phyloP scores from a whole-genome alignment of 164 flowering plant genomes.

The Vitis riparia region DNA sequence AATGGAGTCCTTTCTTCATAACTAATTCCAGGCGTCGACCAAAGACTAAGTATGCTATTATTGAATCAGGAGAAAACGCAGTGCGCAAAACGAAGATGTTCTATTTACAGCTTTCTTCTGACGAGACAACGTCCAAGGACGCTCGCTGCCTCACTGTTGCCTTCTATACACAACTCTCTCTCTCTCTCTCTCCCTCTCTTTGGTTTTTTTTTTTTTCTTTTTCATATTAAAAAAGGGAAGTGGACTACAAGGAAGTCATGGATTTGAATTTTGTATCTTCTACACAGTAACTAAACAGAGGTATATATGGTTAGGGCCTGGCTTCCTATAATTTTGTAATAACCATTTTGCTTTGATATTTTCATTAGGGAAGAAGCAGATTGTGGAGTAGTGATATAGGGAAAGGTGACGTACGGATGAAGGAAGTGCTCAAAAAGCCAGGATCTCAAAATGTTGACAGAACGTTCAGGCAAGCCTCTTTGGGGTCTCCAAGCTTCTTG shows the following conservation, averaged over 20 bases:
- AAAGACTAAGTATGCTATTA: not conserved
- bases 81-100: conserved; percentile 1
- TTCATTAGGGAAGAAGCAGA: no score
- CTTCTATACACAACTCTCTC: not conserved
- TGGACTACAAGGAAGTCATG: not conserved
- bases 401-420: conserved; percentile 77
- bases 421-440: conserved; percentile 99
- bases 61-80: conserved; percentile 5
- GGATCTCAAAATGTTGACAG: conserved; percentile 89
- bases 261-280: not conserved
- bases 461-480: conserved; percentile 91
- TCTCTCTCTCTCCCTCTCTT: no score
- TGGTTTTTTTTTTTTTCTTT: no score
- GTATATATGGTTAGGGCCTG: no score
- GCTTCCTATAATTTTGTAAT: no score
- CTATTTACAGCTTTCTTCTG: conserved; percentile 28
- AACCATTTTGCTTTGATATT: no score
- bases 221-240: not conserved
- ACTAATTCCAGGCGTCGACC: conserved; percentile 8
- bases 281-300: no score
- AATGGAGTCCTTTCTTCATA: conserved; percentile 4
- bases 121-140: conserved; percentile 22
- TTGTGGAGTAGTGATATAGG: not conserved
- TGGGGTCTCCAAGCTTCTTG: conserved; percentile 99
- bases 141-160: conserved; percentile 10